Evolutionary conservation across 2,329 filamentous ascomycete genomes (phyloP).

Genomic region (Trichophyton mentagrophytes): DNA sequence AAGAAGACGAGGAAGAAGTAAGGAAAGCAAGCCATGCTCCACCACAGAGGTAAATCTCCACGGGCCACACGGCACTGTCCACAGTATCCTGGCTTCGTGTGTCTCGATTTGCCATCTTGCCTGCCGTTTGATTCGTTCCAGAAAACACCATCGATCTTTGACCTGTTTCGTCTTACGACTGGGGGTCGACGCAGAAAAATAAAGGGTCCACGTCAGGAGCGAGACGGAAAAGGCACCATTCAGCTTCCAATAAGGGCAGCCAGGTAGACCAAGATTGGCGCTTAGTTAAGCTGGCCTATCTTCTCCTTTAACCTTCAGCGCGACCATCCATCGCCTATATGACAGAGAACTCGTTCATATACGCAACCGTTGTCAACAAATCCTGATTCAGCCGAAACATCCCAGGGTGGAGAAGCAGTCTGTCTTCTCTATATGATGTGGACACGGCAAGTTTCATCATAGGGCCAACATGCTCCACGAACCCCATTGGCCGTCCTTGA

Average conservation of each 20-base stretch:
- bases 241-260: neutral
- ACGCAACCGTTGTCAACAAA: neutral
- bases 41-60: conserved; percentile 1
- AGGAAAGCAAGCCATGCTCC: neutral
- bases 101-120: neutral
- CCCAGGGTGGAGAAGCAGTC: neutral
- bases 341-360: neutral
- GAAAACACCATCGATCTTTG: neutral
- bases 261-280: neutral
- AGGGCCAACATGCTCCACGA: neutral
- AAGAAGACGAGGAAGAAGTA: neutral
- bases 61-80: conserved; percentile 2
- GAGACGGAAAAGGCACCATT: neutral
- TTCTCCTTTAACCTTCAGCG: neutral
- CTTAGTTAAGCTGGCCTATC: neutral
- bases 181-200: neutral
- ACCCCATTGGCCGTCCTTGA: neutral
- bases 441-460: neutral
- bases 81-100: neutral
- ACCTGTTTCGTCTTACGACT: neutral
- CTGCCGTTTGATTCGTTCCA: conserved; percentile 2
- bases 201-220: neutral
- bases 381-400: conserved; percentile 1
- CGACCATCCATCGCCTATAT: neutral
- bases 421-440: neutral